Evolutionary conservation across 345 rosid species (phyloP), one percentile per base, ranked within the genome.

Genomic region (Salix dunnii): DNA sequence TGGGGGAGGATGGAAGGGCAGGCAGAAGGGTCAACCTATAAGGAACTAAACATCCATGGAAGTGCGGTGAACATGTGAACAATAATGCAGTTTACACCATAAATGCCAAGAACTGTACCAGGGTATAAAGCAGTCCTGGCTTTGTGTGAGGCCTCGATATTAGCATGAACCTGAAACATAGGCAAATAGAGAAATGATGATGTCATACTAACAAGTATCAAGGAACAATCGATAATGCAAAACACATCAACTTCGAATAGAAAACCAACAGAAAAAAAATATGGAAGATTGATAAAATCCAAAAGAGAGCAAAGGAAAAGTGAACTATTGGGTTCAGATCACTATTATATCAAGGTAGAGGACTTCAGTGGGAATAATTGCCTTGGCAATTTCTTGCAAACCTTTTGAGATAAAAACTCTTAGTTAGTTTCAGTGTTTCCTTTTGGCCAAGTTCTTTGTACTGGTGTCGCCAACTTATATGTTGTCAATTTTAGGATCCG

Each of bases 101-200:
- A 21, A 60, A 48, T 64, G 36, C 62, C 17, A 49, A 12, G 23
- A 33, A 67, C 21, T 12, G 16, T 92, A 96, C 99, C 84, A 91
- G 76, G 62, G 97, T 93, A 80, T 91, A 93, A 70, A 96, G 98
- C 71, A 91, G 74, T 79, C 98, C 98, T 3, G 96, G 93, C 25
- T 92, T 94, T 77, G 84, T 82, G 70, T 85, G 89, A 33, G 93
- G 94, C 78, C 91, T 89, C 31, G 98, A 89, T 77, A 93, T 81
- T 70, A 96, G 91, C 97, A 96, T 82, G 87, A 93, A 96, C 85
- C 99, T 96, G 87, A 36, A 67, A 72, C 8, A 74, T 67, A 74
- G 73, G 27, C 70, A 76, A 78, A 80, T 16, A 36, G n/a, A 18
- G 30, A 64, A 85, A 78, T 63, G 58, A 72, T 38, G 65, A 20